phyloP scores from a whole-genome alignment of 2,329 filamentous ascomycete species.

The Ceratocystis lukuohia region DNA sequence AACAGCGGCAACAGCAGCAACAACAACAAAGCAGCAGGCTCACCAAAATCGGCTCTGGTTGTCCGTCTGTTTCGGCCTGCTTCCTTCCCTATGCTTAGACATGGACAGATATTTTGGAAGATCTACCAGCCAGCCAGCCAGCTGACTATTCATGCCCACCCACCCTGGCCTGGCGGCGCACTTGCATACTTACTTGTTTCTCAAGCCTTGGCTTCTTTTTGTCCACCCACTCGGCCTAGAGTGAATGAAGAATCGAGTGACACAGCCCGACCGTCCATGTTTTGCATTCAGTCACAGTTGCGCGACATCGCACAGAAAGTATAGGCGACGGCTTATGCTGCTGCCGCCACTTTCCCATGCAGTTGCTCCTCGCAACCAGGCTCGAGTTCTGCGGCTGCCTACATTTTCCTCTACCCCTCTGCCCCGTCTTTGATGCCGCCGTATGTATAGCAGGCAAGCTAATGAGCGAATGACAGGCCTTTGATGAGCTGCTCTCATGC shows the following conservation, averaged over 20 bases:
- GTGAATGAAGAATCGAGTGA: background rate
- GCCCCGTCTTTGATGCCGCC: background rate
- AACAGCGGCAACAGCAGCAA: no score
- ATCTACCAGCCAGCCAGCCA: background rate
- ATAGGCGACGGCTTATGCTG: background rate
- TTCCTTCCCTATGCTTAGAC: background rate
- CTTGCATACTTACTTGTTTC: background rate
- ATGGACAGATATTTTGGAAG: background rate
- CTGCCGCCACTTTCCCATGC: background rate
- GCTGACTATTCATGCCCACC: no score
- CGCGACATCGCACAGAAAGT: no score
- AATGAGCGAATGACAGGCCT: background rate
- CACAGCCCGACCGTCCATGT: background rate
- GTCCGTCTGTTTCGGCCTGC: background rate
- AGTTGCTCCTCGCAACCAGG: background rate
- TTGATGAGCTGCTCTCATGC: background rate
- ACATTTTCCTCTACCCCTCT: background rate
- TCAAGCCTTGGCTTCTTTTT: background rate
- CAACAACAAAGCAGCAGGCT: background rate
- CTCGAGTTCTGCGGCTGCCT: background rate
- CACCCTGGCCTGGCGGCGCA: no score
- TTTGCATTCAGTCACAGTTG: background rate
- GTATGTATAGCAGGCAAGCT: background rate
- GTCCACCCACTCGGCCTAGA: background rate
- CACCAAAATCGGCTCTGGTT: background rate